A percentile compares a stretch with the other conserved stretches of the same genome.
Conservation (phyloP, 2,329 filamentous ascomycete species). For the Fusarium sp. region DNA sequence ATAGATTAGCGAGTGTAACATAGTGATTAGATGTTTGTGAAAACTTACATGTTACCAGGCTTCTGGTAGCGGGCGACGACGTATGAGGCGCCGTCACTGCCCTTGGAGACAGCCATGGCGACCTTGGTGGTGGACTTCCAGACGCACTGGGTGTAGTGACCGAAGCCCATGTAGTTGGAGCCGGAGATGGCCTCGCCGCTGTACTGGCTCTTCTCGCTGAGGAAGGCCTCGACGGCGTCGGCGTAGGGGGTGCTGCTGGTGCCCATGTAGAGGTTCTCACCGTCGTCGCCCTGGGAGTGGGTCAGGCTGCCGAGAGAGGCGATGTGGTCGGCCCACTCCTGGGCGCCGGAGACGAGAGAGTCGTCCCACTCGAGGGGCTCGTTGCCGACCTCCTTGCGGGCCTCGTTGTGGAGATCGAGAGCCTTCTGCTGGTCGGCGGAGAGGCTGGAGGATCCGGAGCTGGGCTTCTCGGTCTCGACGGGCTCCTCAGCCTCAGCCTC, state of each 20-base stretch:
- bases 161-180: slow-evolving; percentile 42
- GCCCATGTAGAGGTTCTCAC: slow-evolving; percentile 47
- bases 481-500: slow-evolving; percentile 7
- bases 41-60: slow-evolving; percentile 47
- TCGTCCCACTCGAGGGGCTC: slow-evolving; percentile 39
- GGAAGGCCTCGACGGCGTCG: slow-evolving; percentile 40
- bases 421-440: slow-evolving; percentile 41
- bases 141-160: slow-evolving; percentile 46
- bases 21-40: no score
- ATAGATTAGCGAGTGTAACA: slow-evolving; percentile 25
- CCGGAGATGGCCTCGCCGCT: slow-evolving; percentile 36
- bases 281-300: slow-evolving; percentile 39
- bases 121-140: slow-evolving; percentile 47
- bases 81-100: slow-evolving; percentile 34
- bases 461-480: slow-evolving; percentile 7
- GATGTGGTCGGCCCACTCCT: slow-evolving; percentile 44
- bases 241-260: slow-evolving; percentile 27
- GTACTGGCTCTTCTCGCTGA: slow-evolving; percentile 44
- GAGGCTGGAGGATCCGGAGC: slow-evolving; percentile 26
- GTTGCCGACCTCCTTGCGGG: slow-evolving; percentile 41
- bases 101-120: slow-evolving; percentile 40
- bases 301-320: slow-evolving; percentile 33
- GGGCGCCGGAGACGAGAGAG: slow-evolving; percentile 40
- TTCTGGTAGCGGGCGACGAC: slow-evolving; percentile 45
- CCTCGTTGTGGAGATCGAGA: slow-evolving; percentile 45